Evolutionary conservation across 495 filamentous ascomycete species (phyloP).

Genomic region (Penicillium flavigenum): DNA sequence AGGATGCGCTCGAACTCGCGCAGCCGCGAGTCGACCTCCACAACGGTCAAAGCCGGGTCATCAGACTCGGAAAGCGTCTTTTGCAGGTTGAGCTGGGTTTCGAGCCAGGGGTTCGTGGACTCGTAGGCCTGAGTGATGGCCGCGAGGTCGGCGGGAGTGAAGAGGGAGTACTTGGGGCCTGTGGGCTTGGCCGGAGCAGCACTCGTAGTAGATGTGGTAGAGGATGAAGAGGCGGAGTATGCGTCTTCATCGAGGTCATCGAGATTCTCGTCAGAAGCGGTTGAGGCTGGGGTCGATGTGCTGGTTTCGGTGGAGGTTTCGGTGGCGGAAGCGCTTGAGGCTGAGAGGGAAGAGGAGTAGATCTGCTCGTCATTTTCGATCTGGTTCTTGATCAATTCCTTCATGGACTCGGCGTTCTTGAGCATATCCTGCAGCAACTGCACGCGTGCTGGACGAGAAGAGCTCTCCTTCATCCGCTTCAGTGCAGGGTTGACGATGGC

Average conservation of each 20-base stretch:
- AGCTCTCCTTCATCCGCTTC: conserved; percentile 65
- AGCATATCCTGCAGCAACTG: conserved; percentile 62
- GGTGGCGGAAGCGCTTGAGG: conserved; percentile 27
- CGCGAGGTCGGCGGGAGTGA: conserved; percentile 57
- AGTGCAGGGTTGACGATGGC: conserved; percentile 68
- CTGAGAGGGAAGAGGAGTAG: conserved; percentile 38
- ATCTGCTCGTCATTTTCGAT: conserved; percentile 43
- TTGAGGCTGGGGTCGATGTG: conserved; percentile 29
- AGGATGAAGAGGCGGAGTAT: conserved; percentile 35
- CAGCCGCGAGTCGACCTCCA: conserved; percentile 57
- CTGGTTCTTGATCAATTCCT: conserved; percentile 42
- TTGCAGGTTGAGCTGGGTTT: conserved; percentile 63
- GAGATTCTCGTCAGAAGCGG: conserved; percentile 25
- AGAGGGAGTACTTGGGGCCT: conserved; percentile 42
- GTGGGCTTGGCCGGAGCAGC: conserved; percentile 35
- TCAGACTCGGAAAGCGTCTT: conserved; percentile 65
- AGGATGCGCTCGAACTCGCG: conserved; percentile 67
- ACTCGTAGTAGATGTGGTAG: conserved; percentile 32
- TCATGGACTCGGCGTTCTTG: conserved; percentile 51
- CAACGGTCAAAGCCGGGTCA: conserved; percentile 66
- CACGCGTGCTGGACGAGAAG: conserved; percentile 63
- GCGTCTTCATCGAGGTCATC: conserved; percentile 46
- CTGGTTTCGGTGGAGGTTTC: conserved; percentile 25
- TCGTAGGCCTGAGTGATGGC: conserved; percentile 39
- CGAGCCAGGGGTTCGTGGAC: conserved; percentile 59